Percentiles rank a stretch among this genome's conserved stretches.
These are phyloP conservation scores for Capsicum baccatum DNA, from an alignment of 257 asterid species.

Conservation along the genomic window DNA sequence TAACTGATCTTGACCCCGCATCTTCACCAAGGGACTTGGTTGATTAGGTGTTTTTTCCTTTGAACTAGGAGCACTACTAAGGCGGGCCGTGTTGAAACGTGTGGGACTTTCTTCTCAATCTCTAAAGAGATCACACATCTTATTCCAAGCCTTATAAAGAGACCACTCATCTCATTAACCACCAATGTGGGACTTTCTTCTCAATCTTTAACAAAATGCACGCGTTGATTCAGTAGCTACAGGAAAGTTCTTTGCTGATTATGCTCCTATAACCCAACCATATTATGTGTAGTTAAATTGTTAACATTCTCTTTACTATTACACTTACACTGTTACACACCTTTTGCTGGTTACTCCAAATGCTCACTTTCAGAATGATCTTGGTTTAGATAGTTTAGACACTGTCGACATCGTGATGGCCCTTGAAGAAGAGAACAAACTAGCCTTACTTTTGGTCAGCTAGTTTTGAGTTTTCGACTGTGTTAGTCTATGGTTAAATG, in stretches of 20 bases:
- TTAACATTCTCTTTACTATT: background rate
- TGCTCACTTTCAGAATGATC: slow-evolving; percentile 55
- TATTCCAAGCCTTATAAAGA: too few relatives aligned
- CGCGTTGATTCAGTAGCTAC: background rate
- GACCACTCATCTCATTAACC: too few relatives aligned
- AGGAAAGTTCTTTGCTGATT: background rate
- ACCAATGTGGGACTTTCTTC: too few relatives aligned
- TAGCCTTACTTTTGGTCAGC: background rate
- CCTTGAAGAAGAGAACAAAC: slow-evolving; percentile 44
- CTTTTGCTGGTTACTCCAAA: slow-evolving; percentile 41
- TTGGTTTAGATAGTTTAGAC: slow-evolving; percentile 53
- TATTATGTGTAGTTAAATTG: too few relatives aligned
- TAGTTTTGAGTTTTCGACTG: background rate
- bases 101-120: too few relatives aligned
- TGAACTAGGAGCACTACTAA: background rate
- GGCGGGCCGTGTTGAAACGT: background rate
- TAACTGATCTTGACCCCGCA: too few relatives aligned
- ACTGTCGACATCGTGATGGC: slow-evolving; percentile 51
- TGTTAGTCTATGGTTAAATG: slow-evolving; percentile 15
- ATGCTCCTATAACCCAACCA: background rate
- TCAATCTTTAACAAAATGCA: too few relatives aligned
- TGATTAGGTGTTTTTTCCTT: too few relatives aligned
- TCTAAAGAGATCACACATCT: too few relatives aligned
- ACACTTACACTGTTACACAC: background rate
- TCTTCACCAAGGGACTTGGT: too few relatives aligned